A percentile compares a stretch with the other conserved stretches of the same genome.
Conservation (phyloP, 2,329 filamentous ascomycete genomes). For the Venturia asperata region DNA sequence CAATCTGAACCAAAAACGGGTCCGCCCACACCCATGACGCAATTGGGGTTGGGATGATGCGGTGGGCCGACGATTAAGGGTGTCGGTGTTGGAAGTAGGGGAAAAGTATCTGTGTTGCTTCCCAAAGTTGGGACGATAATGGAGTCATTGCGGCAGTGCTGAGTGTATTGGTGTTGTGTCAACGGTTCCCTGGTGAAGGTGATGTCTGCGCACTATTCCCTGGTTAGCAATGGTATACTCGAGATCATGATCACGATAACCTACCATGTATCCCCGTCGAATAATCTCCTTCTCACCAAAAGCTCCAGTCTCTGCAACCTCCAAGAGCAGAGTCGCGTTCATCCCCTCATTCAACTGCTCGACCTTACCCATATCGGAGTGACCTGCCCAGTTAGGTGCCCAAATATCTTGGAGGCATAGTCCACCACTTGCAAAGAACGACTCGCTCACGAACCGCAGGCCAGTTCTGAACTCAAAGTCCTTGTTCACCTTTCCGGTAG, state of each 20-base stretch:
- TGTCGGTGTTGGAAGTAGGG: neutral
- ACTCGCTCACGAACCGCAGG: neutral
- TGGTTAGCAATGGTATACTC: neutral
- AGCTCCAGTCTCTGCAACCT: neutral
- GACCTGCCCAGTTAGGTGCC: neutral
- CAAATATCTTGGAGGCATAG: constrained; percentile 1
- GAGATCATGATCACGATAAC: neutral
- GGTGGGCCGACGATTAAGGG: neutral
- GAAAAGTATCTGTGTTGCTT: constrained; percentile 5
- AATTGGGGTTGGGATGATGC: neutral
- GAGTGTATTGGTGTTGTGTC: neutral
- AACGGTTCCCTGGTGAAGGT: neutral
- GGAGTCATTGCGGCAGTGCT: constrained; percentile 4
- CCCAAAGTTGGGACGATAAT: neutral
- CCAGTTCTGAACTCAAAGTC: constrained; percentile 6
- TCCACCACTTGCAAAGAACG: neutral
- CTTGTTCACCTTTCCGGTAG: neutral
- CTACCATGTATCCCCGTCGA: constrained; percentile 7
- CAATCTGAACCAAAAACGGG: neutral
- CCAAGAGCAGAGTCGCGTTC: neutral
- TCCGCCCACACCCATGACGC: neutral
- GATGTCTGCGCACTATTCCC: neutral
- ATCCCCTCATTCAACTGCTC: neutral
- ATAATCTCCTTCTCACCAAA: neutral
- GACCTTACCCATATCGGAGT: neutral